phyloP scores from a whole-genome alignment of 169 alveolate genomes.

The Cryptosporidium viatorum region DNA sequence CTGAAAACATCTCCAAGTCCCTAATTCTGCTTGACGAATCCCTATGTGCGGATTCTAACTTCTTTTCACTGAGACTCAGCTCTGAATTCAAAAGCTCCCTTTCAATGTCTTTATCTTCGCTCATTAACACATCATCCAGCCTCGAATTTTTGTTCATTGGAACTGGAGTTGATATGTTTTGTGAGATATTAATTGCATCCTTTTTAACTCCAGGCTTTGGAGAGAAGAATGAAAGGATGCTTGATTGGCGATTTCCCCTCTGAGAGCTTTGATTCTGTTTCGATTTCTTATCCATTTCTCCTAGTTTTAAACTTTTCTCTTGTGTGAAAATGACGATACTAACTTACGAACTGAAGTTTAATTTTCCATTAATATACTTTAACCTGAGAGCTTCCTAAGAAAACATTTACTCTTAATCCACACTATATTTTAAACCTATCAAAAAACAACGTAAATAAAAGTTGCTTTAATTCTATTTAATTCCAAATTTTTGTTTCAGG shows the following conservation, averaged over 20 bases:
- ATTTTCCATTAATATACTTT: neutral
- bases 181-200: neutral
- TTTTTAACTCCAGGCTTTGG: conserved; percentile 22
- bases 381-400: neutral
- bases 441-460: neutral
- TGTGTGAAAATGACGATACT: conserved; percentile 11
- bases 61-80: neutral
- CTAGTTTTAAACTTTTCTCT: neutral
- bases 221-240: conserved; percentile 73
- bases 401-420: neutral
- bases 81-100: conserved; percentile 34
- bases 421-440: neutral
- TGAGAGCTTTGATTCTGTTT: neutral
- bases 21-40: neutral
- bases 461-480: neutral
- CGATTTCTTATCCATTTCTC: conserved; percentile 22
- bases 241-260: conserved; percentile 56
- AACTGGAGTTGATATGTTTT: conserved; percentile 8
- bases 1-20: conserved; percentile 48
- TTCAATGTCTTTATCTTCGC: conserved; percentile 56
- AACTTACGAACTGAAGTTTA: neutral
- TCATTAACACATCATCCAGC: conserved; percentile 1
- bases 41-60: neutral
- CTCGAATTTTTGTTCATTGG: neutral
- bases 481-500: neutral